Evolutionary conservation across 2,329 filamentous ascomycete genomes (phyloP).

Genomic region (Nannizzia gypsea): DNA sequence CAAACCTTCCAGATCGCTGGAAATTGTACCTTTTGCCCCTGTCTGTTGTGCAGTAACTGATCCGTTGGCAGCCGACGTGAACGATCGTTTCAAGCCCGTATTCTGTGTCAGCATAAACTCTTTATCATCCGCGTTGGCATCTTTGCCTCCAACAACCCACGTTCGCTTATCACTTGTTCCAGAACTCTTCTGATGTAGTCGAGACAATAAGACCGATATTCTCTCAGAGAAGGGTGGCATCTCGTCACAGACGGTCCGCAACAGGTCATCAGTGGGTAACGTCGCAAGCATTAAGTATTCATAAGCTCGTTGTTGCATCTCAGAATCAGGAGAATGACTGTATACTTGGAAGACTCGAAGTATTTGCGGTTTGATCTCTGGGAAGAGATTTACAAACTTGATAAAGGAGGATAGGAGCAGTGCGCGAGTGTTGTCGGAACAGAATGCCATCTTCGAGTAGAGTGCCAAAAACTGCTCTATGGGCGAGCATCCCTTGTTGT

Average conservation of each 20-base stretch:
- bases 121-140: conserved; percentile 69
- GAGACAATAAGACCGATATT: conserved; percentile 78
- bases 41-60: conserved; percentile 23
- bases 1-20: conserved; percentile 65
- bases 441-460: conserved; percentile 77
- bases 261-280: conserved; percentile 75
- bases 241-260: conserved; percentile 90
- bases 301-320: conserved; percentile 90
- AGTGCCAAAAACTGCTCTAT: conserved; percentile 95
- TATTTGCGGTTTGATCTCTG: conserved; percentile 93
- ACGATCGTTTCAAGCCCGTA: conserved; percentile 72
- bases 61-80: conserved; percentile 48
- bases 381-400: conserved; percentile 97
- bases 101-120: conserved; percentile 73
- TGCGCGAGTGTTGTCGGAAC: conserved; percentile 77
- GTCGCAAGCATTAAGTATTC: conserved; percentile 83
- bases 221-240: conserved; percentile 98
- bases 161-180: conserved; percentile 90
- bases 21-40: conserved; percentile 31
- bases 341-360: conserved; percentile 83
- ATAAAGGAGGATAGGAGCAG: conserved; percentile 93
- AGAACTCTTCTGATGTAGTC: conserved; percentile 87
- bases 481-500: conserved; percentile 81
- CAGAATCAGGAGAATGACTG: conserved; percentile 87
- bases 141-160: conserved; percentile 95